These are phyloP conservation scores for Lotmaria passim DNA, from an alignment of 208 protist species.

Conservation along the genomic window DNA sequence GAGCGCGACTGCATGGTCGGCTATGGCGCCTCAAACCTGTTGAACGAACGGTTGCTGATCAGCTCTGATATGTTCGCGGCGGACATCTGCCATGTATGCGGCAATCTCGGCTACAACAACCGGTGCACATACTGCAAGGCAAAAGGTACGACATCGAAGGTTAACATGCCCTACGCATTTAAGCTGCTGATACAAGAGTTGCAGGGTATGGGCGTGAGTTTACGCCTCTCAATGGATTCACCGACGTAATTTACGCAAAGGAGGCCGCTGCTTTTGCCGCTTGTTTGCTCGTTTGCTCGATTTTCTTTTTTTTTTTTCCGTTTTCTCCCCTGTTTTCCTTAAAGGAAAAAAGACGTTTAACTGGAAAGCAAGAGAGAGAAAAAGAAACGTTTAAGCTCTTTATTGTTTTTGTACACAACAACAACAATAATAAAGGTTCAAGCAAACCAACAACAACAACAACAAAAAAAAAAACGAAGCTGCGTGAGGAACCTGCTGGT, in stretches of 20 bases:
- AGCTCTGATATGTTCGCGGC: conserved; percentile 97
- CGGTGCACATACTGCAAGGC: conserved; percentile 97
- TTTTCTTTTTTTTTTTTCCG: too few species aligned
- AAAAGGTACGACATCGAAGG: conserved; percentile 66
- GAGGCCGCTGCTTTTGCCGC: too few species aligned
- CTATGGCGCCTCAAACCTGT: conserved; percentile 95
- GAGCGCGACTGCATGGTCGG: conserved; percentile 99
- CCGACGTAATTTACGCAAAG: conserved; percentile 9
- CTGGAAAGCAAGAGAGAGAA: too few species aligned
- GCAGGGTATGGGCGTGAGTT: conserved; percentile 97
- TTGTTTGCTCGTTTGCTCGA: too few species aligned
- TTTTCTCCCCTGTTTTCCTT: too few species aligned
- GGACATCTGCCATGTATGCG: conserved; percentile 95
- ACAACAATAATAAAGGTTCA: too few species aligned
- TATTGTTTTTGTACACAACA: too few species aligned
- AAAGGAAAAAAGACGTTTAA: too few species aligned
- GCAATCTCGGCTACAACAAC: conserved; percentile 88
- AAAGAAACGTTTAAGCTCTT: too few species aligned
- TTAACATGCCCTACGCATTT: conserved; percentile 99
- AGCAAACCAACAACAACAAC: too few species aligned
- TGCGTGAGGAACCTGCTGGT: too few species aligned
- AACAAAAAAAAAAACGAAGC: too few species aligned
- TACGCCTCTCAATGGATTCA: conserved; percentile 55
- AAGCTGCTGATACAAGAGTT: conserved; percentile 99
- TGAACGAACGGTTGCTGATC: conserved; percentile 98